Evolutionary conservation across 2,329 filamentous ascomycete genomes (phyloP).

Genomic region (Zasmidium angulare): DNA sequence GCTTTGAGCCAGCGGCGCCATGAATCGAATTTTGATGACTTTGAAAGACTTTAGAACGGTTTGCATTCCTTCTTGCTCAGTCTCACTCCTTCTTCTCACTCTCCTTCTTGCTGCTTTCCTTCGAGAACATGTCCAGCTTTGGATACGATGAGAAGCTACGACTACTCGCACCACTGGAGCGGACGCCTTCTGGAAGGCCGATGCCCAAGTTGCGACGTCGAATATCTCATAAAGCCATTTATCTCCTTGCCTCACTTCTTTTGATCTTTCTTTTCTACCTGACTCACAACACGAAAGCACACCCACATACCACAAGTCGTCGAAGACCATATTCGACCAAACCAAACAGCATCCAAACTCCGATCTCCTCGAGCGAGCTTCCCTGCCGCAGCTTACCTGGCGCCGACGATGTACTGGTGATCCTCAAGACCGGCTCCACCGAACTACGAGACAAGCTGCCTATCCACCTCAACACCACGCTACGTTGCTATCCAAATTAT

Average conservation of each 20-base stretch:
- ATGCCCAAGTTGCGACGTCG: constrained; percentile 3
- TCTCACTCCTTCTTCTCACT: too few species aligned
- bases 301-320: not conserved
- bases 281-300: not conserved
- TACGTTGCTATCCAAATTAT: constrained; percentile 36
- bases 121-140: not conserved
- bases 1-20: not conserved
- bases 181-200: not conserved
- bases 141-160: constrained; percentile 5
- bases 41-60: too few species aligned
- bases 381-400: constrained; percentile 27
- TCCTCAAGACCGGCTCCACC: constrained; percentile 43
- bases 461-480: constrained; percentile 36
- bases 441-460: constrained; percentile 34
- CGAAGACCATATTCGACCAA: not conserved
- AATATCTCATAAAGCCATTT: not conserved
- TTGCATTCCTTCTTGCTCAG: too few species aligned
- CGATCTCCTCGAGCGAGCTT: not conserved
- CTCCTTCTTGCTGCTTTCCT: not conserved
- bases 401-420: constrained; percentile 53
- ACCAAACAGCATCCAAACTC: not conserved
- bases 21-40: not conserved
- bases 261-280: constrained; percentile 3
- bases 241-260: constrained; percentile 1
- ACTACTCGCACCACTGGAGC: not conserved